These are phyloP conservation scores for Lactifluus hygrophoroides DNA, from an alignment of 768 basidiomycete species.

Conservation along the genomic window DNA sequence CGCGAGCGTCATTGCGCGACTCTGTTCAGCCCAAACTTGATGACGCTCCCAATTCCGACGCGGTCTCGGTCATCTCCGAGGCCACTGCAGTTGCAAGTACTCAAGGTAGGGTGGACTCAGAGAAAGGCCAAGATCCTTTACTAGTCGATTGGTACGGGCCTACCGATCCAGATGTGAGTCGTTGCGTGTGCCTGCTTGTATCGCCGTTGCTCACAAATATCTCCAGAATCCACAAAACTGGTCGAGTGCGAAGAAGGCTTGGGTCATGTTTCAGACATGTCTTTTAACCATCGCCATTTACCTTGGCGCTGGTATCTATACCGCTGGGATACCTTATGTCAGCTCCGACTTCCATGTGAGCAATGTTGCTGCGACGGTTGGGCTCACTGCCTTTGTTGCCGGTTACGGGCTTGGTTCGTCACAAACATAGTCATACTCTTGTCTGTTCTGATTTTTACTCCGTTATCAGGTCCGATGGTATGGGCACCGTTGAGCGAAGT, in stretches of 20 bases:
- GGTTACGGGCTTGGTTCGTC: constrained; percentile 22
- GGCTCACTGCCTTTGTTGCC: constrained; percentile 26
- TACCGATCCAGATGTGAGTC: constrained; percentile 16
- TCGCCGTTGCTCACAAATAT: neutral
- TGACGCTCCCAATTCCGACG: neutral
- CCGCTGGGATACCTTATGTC: constrained; percentile 25
- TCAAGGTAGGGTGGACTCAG: neutral
- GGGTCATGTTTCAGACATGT: constrained; percentile 28
- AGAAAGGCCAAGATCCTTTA: constrained; percentile 19
- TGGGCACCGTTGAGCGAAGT: constrained; percentile 29
- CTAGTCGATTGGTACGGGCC: constrained; percentile 26
- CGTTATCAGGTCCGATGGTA: constrained; percentile 25
- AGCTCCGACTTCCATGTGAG: constrained; percentile 26
- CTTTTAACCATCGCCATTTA: constrained; percentile 30
- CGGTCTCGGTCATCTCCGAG: neutral
- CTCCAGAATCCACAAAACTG: constrained; percentile 23
- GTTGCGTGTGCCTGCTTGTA: too few species aligned
- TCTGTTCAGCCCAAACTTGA: neutral
- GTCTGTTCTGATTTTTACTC: neutral
- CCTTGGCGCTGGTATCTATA: constrained; percentile 30
- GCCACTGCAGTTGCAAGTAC: neutral
- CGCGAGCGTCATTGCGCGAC: neutral
- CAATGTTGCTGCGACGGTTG: constrained; percentile 25
- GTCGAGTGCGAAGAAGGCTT: constrained; percentile 25
- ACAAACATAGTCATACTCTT: neutral